phyloP scores from a whole-genome alignment of 495 filamentous ascomycete species.

The Glonium stellatum region DNA sequence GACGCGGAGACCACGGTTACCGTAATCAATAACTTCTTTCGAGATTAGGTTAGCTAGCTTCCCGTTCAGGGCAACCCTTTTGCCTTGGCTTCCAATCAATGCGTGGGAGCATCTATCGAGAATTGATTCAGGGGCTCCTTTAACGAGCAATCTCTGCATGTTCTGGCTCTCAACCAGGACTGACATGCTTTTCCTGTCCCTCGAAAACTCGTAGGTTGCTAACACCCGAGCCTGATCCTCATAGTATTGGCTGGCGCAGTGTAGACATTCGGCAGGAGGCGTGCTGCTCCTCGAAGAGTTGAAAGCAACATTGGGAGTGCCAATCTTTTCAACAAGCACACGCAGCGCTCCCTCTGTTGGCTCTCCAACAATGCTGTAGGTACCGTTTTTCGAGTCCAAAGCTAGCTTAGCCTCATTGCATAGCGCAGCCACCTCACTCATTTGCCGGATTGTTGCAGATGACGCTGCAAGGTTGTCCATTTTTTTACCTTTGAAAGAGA shows the following conservation, averaged over 20 bases:
- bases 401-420: conserved; percentile 87
- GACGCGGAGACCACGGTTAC: conserved; percentile 85
- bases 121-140: conserved; percentile 91
- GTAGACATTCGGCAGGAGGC: conserved; percentile 53
- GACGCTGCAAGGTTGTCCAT: conserved; percentile 61
- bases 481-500: conserved; percentile 59
- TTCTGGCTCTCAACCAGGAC: conserved; percentile 68
- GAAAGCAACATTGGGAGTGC: conserved; percentile 52
- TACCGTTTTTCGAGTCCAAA: conserved; percentile 64
- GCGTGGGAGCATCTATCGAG: conserved; percentile 82
- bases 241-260: conserved; percentile 77
- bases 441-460: conserved; percentile 73
- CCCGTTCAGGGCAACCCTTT: conserved; percentile 60
- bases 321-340: conserved; percentile 90
- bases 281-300: conserved; percentile 48
- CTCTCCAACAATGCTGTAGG: conserved; percentile 83
- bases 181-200: conserved; percentile 99
- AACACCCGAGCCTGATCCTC: conserved; percentile 66
- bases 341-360: conserved; percentile 92
- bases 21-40: conserved; percentile 78
- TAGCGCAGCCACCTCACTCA: conserved; percentile 79
- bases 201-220: conserved; percentile 93
- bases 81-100: conserved; percentile 67
- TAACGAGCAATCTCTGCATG: conserved; percentile 79
- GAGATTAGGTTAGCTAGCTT: conserved; percentile 61